Percentiles rank a stretch among this genome's conserved stretches.
phyloP scores from a whole-genome alignment of 257 asterid species.

The Ajuga chamaepitys region DNA sequence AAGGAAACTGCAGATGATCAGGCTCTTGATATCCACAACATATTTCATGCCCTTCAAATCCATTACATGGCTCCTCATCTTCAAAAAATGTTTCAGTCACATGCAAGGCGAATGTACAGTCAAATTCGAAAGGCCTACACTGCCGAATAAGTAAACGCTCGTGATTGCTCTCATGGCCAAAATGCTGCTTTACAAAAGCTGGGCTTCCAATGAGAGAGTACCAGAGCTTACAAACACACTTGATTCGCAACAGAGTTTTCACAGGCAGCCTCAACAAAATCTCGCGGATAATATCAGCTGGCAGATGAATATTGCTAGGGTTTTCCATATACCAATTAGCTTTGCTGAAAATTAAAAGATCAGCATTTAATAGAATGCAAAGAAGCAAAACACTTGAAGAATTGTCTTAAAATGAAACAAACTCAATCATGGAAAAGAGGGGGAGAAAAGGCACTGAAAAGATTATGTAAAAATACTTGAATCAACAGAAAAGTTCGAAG shows the following conservation, averaged over 20 bases:
- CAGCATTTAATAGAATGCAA: background rate
- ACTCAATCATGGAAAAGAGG: too few relatives aligned
- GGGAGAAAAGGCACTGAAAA: too few relatives aligned
- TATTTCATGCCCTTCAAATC: too few relatives aligned
- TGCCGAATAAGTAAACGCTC: slow-evolving; percentile 33
- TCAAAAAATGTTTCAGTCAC: too few relatives aligned
- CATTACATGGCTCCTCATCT: too few relatives aligned
- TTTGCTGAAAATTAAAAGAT: background rate
- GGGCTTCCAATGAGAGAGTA: slow-evolving; percentile 25
- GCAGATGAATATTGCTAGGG: background rate
- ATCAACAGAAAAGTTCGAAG: too few relatives aligned
- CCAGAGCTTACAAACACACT: slow-evolving; percentile 39
- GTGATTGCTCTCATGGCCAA: slow-evolving; percentile 12
- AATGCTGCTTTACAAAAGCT: slow-evolving; percentile 25
- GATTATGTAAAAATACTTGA: too few relatives aligned
- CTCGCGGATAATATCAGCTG: background rate
- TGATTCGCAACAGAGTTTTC: slow-evolving; percentile 25
- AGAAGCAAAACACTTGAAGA: background rate
- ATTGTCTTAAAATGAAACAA: too few relatives aligned
- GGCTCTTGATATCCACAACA: slow-evolving; percentile 20
- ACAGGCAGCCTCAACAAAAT: slow-evolving; percentile 26
- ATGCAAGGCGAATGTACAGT: slow-evolving; percentile 17
- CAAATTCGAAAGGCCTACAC: slow-evolving; percentile 7
- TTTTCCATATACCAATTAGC: background rate
- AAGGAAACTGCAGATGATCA: slow-evolving; percentile 21